Base-by-base conservation (phyloP, 2,329 filamentous ascomycete genomes). In the Aspergillus costaricaensis region DNA sequence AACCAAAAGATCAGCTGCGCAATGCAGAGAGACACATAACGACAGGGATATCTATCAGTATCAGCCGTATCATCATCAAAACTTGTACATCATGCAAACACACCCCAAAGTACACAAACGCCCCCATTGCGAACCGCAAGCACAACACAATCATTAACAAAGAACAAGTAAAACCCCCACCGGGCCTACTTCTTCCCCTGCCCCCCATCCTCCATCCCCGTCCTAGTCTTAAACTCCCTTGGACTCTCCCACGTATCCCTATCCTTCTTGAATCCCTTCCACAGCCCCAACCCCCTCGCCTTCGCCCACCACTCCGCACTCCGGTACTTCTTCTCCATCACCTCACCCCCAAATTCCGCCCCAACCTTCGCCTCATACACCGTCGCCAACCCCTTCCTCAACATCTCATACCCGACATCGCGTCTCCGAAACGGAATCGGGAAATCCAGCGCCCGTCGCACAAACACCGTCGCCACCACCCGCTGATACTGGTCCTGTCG, bases 361-460 rank as follows among this genome's bases (percentile, higher is more conserved):
- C 94, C 95, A 5, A 83, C 85, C 77, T 96, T 98, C 27, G 92
- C 94, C 78, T 98, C 95, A 74, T 98, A 99, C 3, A 95, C 89
- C 2, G 92, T 96, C 43, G 94, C 95, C 64, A 96, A 79, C 0
- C 95, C 95, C 21, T 80, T 83, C 78, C 87, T 91, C 63, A 99
- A 78, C 93, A 99, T 96, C 75, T 96, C 90, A 62, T 93, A 79
- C 3, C 94, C 92, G 5, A 99, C 90, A 74, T 99, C 93, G 60
- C 85, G 85, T 67, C 87, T 87, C 61, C 91, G 82, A 48, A 78
- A 73, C 4, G 75, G 75, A 21, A 69, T 61, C 6, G 74, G 75
- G 43, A 77, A 75, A 52, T 77, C 75, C 41, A 75, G 66, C 38
- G 67, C 72, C 58, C 82, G 84, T 51, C 91, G 85, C 32, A 94